A percentile compares a stretch with the other conserved stretches of the same genome.
phyloP scores from a whole-genome alignment of 768 basidiomycete genomes.

The Dioszegia aurantiaca region DNA sequence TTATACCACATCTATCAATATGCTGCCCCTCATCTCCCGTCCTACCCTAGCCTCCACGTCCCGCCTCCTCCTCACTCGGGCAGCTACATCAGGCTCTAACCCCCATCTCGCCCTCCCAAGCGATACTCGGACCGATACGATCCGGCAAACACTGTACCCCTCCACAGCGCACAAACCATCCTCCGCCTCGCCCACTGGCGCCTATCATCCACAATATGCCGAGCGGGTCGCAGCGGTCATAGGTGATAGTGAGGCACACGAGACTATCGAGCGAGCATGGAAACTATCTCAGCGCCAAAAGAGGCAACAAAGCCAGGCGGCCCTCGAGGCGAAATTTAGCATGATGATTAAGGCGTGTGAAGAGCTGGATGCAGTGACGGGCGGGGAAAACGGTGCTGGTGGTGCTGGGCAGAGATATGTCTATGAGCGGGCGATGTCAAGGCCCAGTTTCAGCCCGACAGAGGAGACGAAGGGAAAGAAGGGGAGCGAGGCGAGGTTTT shows the following conservation, averaged over 20 bases:
- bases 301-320: constrained; percentile 66
- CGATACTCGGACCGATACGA: constrained; percentile 57
- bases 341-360: constrained; percentile 84
- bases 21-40: constrained; percentile 10
- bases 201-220: constrained; percentile 77
- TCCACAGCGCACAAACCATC: constrained; percentile 61
- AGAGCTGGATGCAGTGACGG: constrained; percentile 66
- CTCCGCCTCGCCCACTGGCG: constrained; percentile 68
- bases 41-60: constrained; percentile 13
- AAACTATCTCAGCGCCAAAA: constrained; percentile 71
- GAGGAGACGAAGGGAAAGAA: constrained; percentile 52
- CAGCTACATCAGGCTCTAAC: constrained; percentile 15
- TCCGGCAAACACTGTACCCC: constrained; percentile 78
- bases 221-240: constrained; percentile 76
- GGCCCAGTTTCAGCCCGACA: not conserved
- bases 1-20: not conserved
- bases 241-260: constrained; percentile 81
- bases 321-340: constrained; percentile 71
- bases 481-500: constrained; percentile 66
- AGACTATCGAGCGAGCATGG: constrained; percentile 90
- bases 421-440: constrained; percentile 35
- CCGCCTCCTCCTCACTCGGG: not conserved
- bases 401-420: constrained; percentile 22
- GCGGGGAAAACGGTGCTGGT: constrained; percentile 28
- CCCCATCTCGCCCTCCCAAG: constrained; percentile 21